Evolutionary conservation across 768 basidiomycete species (phyloP), one percentile per base, ranked within the genome.

Genomic region (Xerocomus brunneocitrinus): DNA sequence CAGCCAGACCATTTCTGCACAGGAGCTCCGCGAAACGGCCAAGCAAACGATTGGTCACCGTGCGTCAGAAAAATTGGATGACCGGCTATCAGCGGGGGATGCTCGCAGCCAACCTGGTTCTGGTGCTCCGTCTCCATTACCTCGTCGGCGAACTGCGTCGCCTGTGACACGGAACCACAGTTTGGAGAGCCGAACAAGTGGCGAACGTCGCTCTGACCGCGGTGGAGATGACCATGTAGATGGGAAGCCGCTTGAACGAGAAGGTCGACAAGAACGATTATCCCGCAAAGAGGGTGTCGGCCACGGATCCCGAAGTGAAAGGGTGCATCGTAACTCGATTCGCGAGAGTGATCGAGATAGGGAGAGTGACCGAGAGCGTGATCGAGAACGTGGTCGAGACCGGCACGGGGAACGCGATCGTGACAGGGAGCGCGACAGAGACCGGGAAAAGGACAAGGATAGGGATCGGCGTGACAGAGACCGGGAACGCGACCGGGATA

Each of bases 11-110:
- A 70, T 74, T 6, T 87, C 85, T 9, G 88, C 89, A 1, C 87
- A 90, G 59, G 89, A 89, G 61, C 76, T 91, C 14, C 79, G 90
- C 47, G 87, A 88, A 64, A 89, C 86, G 3, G 89, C 89, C 6
- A 87, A 85, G 61, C 84, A 87, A 62, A 77, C 81, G 14, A 79
- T 84, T 40, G 66, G 65, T 34, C 75, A 67, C 16, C 68, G 73
- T 35, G 59, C 57, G 41, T 53, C 66, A 40, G 82, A 62, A 59
- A 74, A 64, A 54, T 57, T 61, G 22, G 79, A 80, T 30, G 76
- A 77, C 45, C 75, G 71, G 35, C 62, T 62, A 49, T 62, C 55
- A 35, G 64, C 58, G 5, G 61, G 61, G 14, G 77, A 79, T 47
- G 61, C 67, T 13, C 79, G 81, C 19, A 71, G 70, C 58, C 78